Conservation (phyloP, 78 protist species). For the Chrysochromulina tobinii region DNA sequence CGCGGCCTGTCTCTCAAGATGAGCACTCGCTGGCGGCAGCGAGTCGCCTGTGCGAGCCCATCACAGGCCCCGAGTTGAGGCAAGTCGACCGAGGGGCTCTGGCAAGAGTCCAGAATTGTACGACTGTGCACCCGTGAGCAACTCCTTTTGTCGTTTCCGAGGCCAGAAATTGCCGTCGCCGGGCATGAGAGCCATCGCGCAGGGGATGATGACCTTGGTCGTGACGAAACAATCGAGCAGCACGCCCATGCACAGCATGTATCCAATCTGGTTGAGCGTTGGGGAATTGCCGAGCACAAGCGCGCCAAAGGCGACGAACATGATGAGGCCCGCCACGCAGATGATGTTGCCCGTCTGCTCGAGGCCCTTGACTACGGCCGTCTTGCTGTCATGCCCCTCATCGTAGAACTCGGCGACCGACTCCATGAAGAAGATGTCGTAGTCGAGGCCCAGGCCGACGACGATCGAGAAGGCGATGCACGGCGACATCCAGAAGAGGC, state of each 20-base stretch:
- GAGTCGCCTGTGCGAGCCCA: too few species aligned
- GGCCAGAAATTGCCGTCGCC: not conserved
- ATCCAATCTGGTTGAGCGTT: conserved; percentile 51
- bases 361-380: conserved; percentile 49
- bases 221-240: conserved; percentile 69
- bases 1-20: too few species aligned
- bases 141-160: not conserved
- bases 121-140: too few species aligned
- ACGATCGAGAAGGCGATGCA: conserved; percentile 51
- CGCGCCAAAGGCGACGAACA: conserved; percentile 75
- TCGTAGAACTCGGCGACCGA: conserved; percentile 44
- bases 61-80: too few species aligned
- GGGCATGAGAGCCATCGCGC: not conserved
- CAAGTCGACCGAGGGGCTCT: too few species aligned
- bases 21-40: too few species aligned
- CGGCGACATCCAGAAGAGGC: conserved; percentile 59
- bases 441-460: conserved; percentile 72
- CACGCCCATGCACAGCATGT: conserved; percentile 52
- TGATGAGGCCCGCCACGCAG: conserved; percentile 76
- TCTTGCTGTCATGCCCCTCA: not conserved
- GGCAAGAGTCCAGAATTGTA: too few species aligned
- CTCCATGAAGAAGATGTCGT: conserved; percentile 62
- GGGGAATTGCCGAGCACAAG: conserved; percentile 36
- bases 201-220: conserved; percentile 61
- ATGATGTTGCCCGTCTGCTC: conserved; percentile 57